Base-by-base conservation (phyloP, 2,329 filamentous ascomycete species). In the Sporothrix brasiliensis region DNA sequence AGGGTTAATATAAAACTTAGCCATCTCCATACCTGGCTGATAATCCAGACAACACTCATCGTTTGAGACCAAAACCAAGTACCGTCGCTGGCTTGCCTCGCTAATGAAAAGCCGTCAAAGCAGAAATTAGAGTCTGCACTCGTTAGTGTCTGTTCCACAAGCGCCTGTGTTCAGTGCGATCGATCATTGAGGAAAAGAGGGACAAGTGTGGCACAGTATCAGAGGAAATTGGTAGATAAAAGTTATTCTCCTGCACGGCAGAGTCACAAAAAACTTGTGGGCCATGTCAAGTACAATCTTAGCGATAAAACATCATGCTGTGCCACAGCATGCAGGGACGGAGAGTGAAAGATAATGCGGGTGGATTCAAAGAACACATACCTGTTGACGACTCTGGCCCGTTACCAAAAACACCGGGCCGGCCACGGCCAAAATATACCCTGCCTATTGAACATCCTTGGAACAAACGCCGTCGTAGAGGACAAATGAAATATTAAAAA, bases 261-360 rank as follows among this genome's bases (percentile, higher is more conserved):
- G n/a, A 41, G 24, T 63, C 49, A 66, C 54, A 69, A 56, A 68
- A 53, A 61, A 69, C 61, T 61, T 60, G 60, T 30, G 50, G 50
- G 63, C 61, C 68, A 69, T 72, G 73, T 74, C 71, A 73, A 72
- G 71, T 74, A 74, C 73, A 73, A 74, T 74, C 73, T 68, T 73
- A 73, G 73, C 73, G 73, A 73, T 72, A 72, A 72, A 65, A 41
- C 73, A 74, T 74, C 73, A 74, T 73, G 53, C 27, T 66, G 52
- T 54, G 70, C 70, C 70, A 69, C 39, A 53, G 27, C 47, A 34
- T 67, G 56, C 24, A n/a, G 21, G 24, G 49, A 21, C 4, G 44
- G 1, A 16, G 13, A 13, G 52, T 30, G 63, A 4, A 41, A 19
- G 27, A 2, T 52, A 41, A 13, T 7, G 3, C 13, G 9, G 24